Base-by-base conservation (phyloP, 2,329 filamentous ascomycete genomes). In the Talaromyces sp. region DNA sequence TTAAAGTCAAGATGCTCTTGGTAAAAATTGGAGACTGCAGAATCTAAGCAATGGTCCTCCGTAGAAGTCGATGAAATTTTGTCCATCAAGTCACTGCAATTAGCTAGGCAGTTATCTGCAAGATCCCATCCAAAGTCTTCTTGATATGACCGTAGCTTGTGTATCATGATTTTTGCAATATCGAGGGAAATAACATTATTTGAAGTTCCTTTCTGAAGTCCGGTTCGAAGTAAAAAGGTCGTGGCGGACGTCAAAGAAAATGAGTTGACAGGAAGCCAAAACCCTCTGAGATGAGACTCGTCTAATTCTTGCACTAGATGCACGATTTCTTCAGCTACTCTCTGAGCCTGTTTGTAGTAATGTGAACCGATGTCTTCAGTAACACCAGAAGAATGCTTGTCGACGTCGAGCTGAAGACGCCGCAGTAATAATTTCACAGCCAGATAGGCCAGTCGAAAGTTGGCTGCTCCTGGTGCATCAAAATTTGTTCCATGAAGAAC, bases 381-480 rank as follows among this genome's bases (percentile, higher is more conserved):
- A 8, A 54, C 55, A 17, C 64, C 59, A 2, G 27, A 29, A 17
- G 11, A 57, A 27, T 6, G 58, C 63, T 70, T 77, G 62, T 74
- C 71, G 1, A 73, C 70, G 55, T 82, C 79, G 1, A 82, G 75
- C 56, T 77, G 74, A 24, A 84, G 77, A 1, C 81, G 75, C 27
- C 78, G 75, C 0, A 80, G 70, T 0, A 84, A 69, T 3, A 84
- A 71, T 38, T 77, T 76, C 6, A 80, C 72, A 0, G 79, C 79
- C 0, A 84, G 66, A 63, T 83, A 84, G 0, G 80, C 75, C 2
- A 85, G 68, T 3, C 82, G 79, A 14, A 85, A 71, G 56, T 84
- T 84, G 6, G 81, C 74, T 0, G 80, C 78, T 0, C 82, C 82
- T 0, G 78, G 76, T 0, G 76, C 67, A 2, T 73, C 66, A 0